Base-by-base conservation (phyloP, 2,329 filamentous ascomycete species). In the Xylariaceae sp. region DNA sequence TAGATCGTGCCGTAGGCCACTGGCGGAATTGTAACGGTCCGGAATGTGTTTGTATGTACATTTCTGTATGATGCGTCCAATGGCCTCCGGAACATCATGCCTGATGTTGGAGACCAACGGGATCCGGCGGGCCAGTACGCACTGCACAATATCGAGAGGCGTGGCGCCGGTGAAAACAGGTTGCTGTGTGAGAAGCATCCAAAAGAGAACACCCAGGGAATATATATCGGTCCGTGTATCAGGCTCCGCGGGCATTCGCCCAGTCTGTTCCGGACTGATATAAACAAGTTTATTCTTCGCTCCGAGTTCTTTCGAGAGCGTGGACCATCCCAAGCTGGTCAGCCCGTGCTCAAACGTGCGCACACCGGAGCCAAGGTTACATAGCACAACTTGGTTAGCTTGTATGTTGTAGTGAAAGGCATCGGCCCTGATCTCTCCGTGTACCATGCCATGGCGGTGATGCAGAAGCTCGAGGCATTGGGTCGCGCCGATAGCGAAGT, bases 141-240 rank as follows among this genome's bases (percentile, higher is more conserved):
- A 87, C 59, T 96, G 89, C 48, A 97, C 88, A 31, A 96, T 88
- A 54, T 96, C 89, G 42, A 96, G 76, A 1, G 89, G 86, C 1
- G 80, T 83, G 9, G 79, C 74, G 8, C 87, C 90, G 24, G 83
- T 81, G 50, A 92, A 95, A 0, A 88, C 84, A 3, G 85, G 77
- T 52, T 82, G 77, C 18, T 88, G 87, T 2, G 86, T 85, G 31
- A 94, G 68, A 55, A 94, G 76, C 7, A 78, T 86, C 83, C 88
- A 96, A 60, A 96, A 90, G 1, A 96, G 63, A 27, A 96, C 81
- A 3, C 90, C 90, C 1, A 96, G 68, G 1, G 87, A 89, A 65
- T 96, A 96, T 21, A 96, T 94, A 61, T 97, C 90, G 12, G 90
- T 96, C 28, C 90, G 78, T 30, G 78, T 86, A 62, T 96, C 90